A percentile compares a stretch with the other conserved stretches of the same genome.
phyloP scores from a whole-genome alignment of 2,329 filamentous ascomycete species.

The Epichloe gansuensis region DNA sequence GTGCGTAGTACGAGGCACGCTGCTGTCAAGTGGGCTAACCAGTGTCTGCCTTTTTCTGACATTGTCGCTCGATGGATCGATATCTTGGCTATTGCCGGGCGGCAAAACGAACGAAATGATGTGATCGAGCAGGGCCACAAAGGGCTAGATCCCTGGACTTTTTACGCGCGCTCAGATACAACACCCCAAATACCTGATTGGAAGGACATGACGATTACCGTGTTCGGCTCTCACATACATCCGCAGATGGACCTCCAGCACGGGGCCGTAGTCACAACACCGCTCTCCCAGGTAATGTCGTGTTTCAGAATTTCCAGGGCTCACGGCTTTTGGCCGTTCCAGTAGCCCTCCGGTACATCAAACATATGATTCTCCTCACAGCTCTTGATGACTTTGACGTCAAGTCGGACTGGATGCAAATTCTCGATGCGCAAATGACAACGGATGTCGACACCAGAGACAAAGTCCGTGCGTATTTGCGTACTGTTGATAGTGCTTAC shows the following conservation, averaged over 20 bases:
- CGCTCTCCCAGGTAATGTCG: slow-evolving; percentile 6
- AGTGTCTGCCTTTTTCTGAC: slow-evolving; percentile 71
- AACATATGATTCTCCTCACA: slow-evolving; percentile 37
- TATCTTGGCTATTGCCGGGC: slow-evolving; percentile 63
- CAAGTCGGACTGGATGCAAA: slow-evolving; percentile 75
- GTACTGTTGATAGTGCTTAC: slow-evolving; percentile 24
- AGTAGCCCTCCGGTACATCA: slow-evolving; percentile 57
- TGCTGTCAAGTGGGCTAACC: slow-evolving; percentile 79
- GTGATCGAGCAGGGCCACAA: slow-evolving; percentile 82
- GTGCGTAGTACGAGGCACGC: slow-evolving; percentile 70
- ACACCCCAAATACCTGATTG: slow-evolving; percentile 35
- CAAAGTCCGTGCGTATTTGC: slow-evolving; percentile 43
- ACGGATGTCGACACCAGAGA: slow-evolving; percentile 55
- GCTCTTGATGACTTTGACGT: slow-evolving; percentile 41
- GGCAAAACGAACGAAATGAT: slow-evolving; percentile 59
- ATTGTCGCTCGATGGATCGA: slow-evolving; percentile 77
- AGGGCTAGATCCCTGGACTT: slow-evolving; percentile 61
- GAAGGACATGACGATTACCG: slow-evolving; percentile 35
- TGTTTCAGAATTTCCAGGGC: slow-evolving; percentile 36
- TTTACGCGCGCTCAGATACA: slow-evolving; percentile 31
- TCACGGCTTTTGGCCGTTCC: slow-evolving; percentile 45
- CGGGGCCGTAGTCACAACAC: neutral
- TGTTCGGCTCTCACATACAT: slow-evolving; percentile 32
- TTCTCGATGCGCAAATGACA: slow-evolving; percentile 59
- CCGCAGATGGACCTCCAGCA: slow-evolving; percentile 4